Evolutionary conservation across 192 early-diverging fungal species (phyloP).

Genomic region (Spinellus fusiger): DNA sequence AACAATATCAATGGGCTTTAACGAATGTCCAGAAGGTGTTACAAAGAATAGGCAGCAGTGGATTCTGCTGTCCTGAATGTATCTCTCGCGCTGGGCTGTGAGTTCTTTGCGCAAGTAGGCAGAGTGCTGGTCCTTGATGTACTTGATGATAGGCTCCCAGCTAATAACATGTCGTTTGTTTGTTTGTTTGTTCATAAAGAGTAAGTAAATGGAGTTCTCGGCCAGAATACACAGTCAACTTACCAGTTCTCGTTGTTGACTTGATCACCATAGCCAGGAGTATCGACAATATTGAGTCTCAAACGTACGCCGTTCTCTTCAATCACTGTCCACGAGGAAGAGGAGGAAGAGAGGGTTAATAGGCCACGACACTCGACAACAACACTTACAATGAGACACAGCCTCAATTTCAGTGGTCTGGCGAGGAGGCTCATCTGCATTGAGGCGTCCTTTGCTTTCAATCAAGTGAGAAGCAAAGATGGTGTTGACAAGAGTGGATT

Average conservation of each 20-base stretch:
- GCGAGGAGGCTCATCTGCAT: conserved; percentile 71
- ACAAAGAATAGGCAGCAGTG: conserved; percentile 97
- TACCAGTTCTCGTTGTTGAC: conserved; percentile 98
- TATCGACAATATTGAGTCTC: conserved; percentile 95
- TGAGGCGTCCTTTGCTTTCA: conserved; percentile 84
- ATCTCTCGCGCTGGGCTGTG: conserved; percentile 77
- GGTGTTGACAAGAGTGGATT: conserved; percentile 98
- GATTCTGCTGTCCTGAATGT: conserved; percentile 91
- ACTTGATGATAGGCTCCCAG: conserved; percentile 98
- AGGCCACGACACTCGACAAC: too few relatives aligned
- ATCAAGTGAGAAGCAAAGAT: conserved; percentile 94
- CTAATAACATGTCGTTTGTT: conserved; percentile 30
- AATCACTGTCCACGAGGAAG: conserved; percentile 53
- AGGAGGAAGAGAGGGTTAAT: background rate
- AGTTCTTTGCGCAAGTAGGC: conserved; percentile 92
- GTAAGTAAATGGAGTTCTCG: too few relatives aligned
- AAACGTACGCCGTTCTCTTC: conserved; percentile 94
- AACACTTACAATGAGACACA: conserved; percentile 77
- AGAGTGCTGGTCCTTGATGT: conserved; percentile 98
- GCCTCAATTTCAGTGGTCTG: conserved; percentile 95
- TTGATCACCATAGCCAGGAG: conserved; percentile 97
- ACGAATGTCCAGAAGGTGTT: conserved; percentile 90
- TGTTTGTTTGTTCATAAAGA: too few relatives aligned
- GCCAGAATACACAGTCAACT: conserved; percentile 1
- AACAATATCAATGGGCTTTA: conserved; percentile 83